A percentile compares a stretch with the other conserved stretches of the same genome.
These are phyloP conservation scores for Catharanthus roseus DNA, from an alignment of 257 asterid species.

Conservation along the genomic window DNA sequence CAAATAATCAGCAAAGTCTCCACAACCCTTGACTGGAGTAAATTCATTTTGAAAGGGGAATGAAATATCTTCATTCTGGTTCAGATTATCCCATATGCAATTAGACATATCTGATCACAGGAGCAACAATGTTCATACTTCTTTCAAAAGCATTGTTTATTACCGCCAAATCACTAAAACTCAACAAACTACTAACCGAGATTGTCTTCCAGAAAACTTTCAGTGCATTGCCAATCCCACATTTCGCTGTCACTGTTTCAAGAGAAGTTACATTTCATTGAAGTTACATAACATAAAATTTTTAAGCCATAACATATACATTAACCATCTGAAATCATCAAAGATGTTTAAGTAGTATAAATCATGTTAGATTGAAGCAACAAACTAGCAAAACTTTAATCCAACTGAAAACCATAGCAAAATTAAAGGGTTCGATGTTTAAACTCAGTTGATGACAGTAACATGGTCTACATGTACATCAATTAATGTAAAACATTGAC, in stretches of 20 bases:
- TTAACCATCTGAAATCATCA: not conserved
- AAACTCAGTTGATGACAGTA: not conserved
- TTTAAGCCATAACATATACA: no score
- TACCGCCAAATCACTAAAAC: not conserved
- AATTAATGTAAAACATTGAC: not conserved
- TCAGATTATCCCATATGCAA: conserved; percentile 16
- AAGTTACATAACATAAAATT: not conserved
- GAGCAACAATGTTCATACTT: not conserved
- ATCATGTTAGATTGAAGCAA: not conserved
- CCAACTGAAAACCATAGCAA: not conserved
- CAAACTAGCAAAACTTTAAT: no score
- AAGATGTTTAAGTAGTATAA: not conserved
- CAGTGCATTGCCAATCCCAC: conserved; percentile 24
- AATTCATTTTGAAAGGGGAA: conserved; percentile 16
- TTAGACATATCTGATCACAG: conserved; percentile 15
- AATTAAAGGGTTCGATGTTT: not conserved
- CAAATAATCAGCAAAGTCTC: conserved; percentile 16
- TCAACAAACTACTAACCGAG: not conserved
- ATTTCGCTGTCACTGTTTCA: conserved; percentile 15
- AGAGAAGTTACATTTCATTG: not conserved
- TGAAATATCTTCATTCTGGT: conserved; percentile 17
- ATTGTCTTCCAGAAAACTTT: conserved; percentile 15
- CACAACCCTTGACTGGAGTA: conserved; percentile 29
- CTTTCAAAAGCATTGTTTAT: not conserved
- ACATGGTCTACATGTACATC: not conserved